phyloP scores from a whole-genome alignment of 805 yeast species.

The Candida bentonensis region DNA sequence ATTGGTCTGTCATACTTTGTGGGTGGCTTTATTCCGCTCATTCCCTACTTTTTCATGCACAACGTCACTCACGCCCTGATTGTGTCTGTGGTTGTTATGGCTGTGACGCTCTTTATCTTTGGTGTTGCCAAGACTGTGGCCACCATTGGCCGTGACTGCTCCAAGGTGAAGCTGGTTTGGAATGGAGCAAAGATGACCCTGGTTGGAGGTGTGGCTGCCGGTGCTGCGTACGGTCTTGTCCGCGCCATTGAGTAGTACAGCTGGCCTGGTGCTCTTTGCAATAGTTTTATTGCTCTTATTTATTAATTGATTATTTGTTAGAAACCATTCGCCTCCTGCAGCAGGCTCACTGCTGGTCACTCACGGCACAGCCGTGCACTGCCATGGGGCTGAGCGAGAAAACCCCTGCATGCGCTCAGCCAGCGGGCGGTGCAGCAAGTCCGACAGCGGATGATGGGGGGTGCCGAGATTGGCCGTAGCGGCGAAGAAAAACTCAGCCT shows the following conservation, averaged over 20 bases:
- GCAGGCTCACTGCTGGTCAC: too few species aligned
- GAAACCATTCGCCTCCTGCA: too few species aligned
- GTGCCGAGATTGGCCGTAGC: too few species aligned
- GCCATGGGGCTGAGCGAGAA: too few species aligned
- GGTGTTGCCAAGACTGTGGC: constrained; percentile 77
- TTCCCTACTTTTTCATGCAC: constrained; percentile 76
- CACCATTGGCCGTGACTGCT: constrained; percentile 68
- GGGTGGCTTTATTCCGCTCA: constrained; percentile 83
- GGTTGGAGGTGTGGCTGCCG: constrained; percentile 97
- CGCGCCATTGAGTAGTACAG: constrained; percentile 47
- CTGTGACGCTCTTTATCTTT: constrained; percentile 69
- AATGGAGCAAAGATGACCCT: constrained; percentile 87
- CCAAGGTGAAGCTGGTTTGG: constrained; percentile 28
- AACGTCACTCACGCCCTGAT: constrained; percentile 68
- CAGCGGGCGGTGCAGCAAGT: too few species aligned
- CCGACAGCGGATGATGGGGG: too few species aligned
- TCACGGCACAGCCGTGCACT: too few species aligned
- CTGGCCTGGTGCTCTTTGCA: too few species aligned
- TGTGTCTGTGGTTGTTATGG: constrained; percentile 67
- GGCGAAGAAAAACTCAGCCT: too few species aligned
- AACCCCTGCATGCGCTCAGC: too few species aligned
- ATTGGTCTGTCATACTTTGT: constrained; percentile 80
- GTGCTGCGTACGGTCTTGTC: constrained; percentile 90
- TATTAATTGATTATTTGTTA: too few species aligned
- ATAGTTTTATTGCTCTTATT: too few species aligned